Conservation (phyloP, 164 flowering plant genomes). For the Brasenia schreberi region DNA sequence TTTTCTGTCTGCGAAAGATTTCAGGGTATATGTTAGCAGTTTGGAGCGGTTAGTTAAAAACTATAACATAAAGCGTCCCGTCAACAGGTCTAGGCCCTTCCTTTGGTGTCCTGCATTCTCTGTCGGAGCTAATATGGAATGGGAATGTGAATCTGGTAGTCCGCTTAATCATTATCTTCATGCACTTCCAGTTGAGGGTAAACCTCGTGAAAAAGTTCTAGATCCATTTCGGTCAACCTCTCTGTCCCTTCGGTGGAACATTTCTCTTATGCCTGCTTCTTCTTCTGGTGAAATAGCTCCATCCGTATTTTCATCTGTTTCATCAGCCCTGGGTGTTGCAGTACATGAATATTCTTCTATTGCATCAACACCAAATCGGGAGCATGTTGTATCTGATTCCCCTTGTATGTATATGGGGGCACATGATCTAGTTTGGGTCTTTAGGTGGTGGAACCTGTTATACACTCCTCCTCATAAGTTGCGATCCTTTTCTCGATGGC, state of each 20-base stretch:
- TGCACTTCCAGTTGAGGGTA: slow-evolving; percentile 80
- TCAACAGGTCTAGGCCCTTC: slow-evolving; percentile 39
- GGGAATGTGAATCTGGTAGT: slow-evolving; percentile 93
- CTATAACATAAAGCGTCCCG: slow-evolving; percentile 41
- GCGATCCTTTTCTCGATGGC: slow-evolving; percentile 86
- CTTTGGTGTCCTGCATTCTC: slow-evolving; percentile 62
- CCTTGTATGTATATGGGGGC: slow-evolving; percentile 68
- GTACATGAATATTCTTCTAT: slow-evolving; percentile 2
- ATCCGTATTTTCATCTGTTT: slow-evolving; percentile 19
- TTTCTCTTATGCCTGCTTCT: slow-evolving; percentile 55
- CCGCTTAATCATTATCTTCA: slow-evolving; percentile 82
- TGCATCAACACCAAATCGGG: slow-evolving; percentile 20
- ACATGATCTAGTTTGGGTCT: slow-evolving; percentile 94
- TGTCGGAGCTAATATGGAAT: slow-evolving; percentile 84
- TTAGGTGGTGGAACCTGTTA: slow-evolving; percentile 71
- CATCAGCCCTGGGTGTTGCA: slow-evolving; percentile 17
- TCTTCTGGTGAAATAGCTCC: slow-evolving; percentile 25
- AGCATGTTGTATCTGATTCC: slow-evolving; percentile 19
- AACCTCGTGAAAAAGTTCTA: slow-evolving; percentile 60
- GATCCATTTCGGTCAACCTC: slow-evolving; percentile 94
- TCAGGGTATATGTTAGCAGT: slow-evolving; percentile 71
- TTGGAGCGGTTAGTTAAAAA: slow-evolving; percentile 50
- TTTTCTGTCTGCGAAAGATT: slow-evolving; percentile 45
- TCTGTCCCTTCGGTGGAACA: slow-evolving; percentile 82
- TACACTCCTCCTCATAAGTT: slow-evolving; percentile 87